Conservation (phyloP, 106 monocot genomes). For the Acorus calamus region DNA sequence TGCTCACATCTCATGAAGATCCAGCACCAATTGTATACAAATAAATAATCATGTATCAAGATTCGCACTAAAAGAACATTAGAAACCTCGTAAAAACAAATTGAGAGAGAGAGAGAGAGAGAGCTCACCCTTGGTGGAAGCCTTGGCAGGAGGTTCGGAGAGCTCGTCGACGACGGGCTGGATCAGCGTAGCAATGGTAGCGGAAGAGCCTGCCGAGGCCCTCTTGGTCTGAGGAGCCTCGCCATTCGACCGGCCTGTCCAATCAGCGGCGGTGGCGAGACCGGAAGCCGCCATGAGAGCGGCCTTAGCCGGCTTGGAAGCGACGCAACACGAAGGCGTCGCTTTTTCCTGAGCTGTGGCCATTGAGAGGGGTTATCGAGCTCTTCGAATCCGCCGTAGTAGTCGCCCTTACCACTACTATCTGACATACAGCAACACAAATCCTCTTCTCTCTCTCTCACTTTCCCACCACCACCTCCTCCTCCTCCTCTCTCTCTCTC, state of each 20-base stretch:
- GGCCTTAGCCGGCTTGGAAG: neutral
- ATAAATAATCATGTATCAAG: neutral
- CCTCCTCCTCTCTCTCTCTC: too few species aligned
- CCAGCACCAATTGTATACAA: neutral
- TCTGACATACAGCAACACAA: slow-evolving; percentile 75
- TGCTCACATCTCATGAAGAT: too few species aligned
- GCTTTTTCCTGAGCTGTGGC: slow-evolving; percentile 94
- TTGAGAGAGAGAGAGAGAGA: neutral
- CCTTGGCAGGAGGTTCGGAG: slow-evolving; percentile 28
- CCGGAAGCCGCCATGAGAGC: neutral
- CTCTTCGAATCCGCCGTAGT: slow-evolving; percentile 60
- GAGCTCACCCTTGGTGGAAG: slow-evolving; percentile 16
- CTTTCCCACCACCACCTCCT: too few species aligned
- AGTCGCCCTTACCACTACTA: slow-evolving; percentile 33
- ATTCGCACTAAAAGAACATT: neutral
- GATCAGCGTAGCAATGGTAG: slow-evolving; percentile 29
- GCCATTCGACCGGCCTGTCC: neutral
- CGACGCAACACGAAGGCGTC: slow-evolving; percentile 44
- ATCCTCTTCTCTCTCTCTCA: too few species aligned
- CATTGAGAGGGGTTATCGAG: slow-evolving; percentile 83
- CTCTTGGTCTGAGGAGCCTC: neutral
- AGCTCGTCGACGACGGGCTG: slow-evolving; percentile 34
- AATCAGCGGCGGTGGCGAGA: neutral
- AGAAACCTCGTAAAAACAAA: neutral
- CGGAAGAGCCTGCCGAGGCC: slow-evolving; percentile 5